Percentiles rank a stretch among this genome's conserved stretches.
phyloP scores from a whole-genome alignment of 139 green algal species.

The Picochlorum sp. region DNA sequence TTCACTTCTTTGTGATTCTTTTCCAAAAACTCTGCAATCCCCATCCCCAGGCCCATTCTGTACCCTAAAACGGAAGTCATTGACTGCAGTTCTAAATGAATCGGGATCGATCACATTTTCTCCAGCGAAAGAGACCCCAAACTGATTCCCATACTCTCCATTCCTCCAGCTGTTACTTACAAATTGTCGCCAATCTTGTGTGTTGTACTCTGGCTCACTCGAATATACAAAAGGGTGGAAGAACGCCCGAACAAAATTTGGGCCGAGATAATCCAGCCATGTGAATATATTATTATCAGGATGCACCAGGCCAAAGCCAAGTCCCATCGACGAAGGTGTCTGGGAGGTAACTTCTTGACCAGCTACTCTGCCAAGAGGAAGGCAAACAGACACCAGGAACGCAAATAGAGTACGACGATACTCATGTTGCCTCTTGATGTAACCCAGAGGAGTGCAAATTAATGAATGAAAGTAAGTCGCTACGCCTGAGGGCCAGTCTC shows the following conservation, averaged over 20 bases:
- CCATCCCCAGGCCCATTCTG: not conserved
- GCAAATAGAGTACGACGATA: too few species aligned
- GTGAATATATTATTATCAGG: not conserved
- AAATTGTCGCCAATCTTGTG: not conserved
- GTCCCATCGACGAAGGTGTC: not conserved
- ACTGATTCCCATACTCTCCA: not conserved
- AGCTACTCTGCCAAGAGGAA: too few species aligned
- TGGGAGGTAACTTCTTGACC: too few species aligned
- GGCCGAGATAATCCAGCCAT: not conserved
- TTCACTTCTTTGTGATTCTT: not conserved
- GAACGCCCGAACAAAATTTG: not conserved
- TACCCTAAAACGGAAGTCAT: not conserved
- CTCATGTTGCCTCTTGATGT: too few species aligned
- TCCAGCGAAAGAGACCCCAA: not conserved
- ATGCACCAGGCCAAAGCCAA: not conserved
- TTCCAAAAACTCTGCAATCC: not conserved
- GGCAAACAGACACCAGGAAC: too few species aligned
- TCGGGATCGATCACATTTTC: not conserved
- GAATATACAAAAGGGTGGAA: not conserved
- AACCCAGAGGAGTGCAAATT: too few species aligned
- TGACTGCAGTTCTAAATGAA: not conserved
- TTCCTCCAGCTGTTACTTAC: not conserved
- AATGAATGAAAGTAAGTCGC: too few species aligned
- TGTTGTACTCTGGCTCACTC: not conserved
- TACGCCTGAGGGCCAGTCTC: too few species aligned